Evolutionary conservation across 352 stramenopile genomes (phyloP), one percentile per base, ranked within the genome.

Genomic region (Hyaloperonospora brassicae): DNA sequence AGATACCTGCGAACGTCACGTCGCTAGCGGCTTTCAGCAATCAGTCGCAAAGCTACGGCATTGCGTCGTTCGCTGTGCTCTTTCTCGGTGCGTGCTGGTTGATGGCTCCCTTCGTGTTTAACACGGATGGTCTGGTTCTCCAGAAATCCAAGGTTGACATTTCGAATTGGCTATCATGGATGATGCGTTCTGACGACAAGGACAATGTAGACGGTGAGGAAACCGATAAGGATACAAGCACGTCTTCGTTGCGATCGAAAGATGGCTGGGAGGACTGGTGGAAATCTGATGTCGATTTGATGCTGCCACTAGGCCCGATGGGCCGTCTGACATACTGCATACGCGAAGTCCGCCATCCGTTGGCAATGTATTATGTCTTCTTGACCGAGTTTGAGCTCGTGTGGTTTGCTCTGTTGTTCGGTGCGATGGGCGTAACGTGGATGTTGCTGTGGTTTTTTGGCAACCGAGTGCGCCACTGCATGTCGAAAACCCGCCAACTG

Each of bases 341-440:
- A 10, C 79, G 83, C n/a, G 83, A 91, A 34, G 55, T 93, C 17
- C 80, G 83, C 9, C 80, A 91, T 46, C 74, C 80, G 1, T 38
- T 93, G 23, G 77, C 80, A 6, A 87, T 84, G 73, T 93, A 93
- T 48, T 93, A 83, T 41, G 77, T 91, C 2, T 93, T 89, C 40
- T 65, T 77, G 40, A 88, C 73, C 2, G 62, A 89, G 30, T 93
- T 93, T 36, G 60, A 53, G 11, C 52, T 86, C 1, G 48, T 48
- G 0, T 70, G 76, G 65, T 59, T 80, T 38, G 61, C 69, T 31
- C 50, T 83, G 35, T 44, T 89, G 21, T 62, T 85, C 44, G 70
- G 60, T 1, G 72, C 64, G 9, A 85, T 90, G 39, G 64, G 60
- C 5, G 68, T 58, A 5, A 74, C 76, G 48, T 84, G 72, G 52